phyloP scores from a whole-genome alignment of 768 basidiomycete species.

The Asterophora parasitica region DNA sequence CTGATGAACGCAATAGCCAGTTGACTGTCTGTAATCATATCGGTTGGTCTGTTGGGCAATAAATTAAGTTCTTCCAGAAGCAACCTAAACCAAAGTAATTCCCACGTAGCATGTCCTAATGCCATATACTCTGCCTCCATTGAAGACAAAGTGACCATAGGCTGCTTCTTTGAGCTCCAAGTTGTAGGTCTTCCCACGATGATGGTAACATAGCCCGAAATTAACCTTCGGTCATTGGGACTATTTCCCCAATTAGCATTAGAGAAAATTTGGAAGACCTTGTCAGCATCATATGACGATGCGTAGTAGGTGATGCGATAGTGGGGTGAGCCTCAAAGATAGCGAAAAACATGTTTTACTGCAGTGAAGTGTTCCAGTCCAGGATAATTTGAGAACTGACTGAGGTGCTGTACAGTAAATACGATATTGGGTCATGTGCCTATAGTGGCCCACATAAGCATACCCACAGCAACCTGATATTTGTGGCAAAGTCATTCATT shows the following conservation, averaged over 20 bases:
- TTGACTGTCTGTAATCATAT: not conserved
- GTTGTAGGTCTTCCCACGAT: slow-evolving; percentile 12
- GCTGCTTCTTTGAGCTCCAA: slow-evolving; percentile 31
- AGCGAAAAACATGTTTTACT: slow-evolving; percentile 33
- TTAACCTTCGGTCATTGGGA: slow-evolving; percentile 1
- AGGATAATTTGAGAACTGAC: slow-evolving; percentile 30
- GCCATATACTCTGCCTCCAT: slow-evolving; percentile 45
- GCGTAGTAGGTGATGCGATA: slow-evolving; percentile 12
- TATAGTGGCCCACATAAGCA: slow-evolving; percentile 28
- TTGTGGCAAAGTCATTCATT: not conserved
- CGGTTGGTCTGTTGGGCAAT: not conserved
- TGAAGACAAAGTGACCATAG: slow-evolving; percentile 25
- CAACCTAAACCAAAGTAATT: slow-evolving; percentile 23
- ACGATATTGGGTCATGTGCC: slow-evolving; percentile 36
- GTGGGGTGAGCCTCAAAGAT: slow-evolving; percentile 25
- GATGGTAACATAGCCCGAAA: slow-evolving; percentile 2
- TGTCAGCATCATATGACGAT: not conserved
- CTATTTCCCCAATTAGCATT: slow-evolving; percentile 5
- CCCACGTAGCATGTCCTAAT: slow-evolving; percentile 21
- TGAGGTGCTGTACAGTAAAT: slow-evolving; percentile 26
- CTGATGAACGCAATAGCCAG: not conserved
- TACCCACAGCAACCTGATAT: slow-evolving; percentile 19
- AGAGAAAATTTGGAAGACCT: not conserved
- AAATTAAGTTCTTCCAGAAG: not conserved
- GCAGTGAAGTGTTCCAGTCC: slow-evolving; percentile 30